A percentile compares a stretch with the other conserved stretches of the same genome.
These are phyloP conservation scores for Coemansia sp. DNA, from an alignment of 192 early-diverging fungal genomes.

Conservation along the genomic window DNA sequence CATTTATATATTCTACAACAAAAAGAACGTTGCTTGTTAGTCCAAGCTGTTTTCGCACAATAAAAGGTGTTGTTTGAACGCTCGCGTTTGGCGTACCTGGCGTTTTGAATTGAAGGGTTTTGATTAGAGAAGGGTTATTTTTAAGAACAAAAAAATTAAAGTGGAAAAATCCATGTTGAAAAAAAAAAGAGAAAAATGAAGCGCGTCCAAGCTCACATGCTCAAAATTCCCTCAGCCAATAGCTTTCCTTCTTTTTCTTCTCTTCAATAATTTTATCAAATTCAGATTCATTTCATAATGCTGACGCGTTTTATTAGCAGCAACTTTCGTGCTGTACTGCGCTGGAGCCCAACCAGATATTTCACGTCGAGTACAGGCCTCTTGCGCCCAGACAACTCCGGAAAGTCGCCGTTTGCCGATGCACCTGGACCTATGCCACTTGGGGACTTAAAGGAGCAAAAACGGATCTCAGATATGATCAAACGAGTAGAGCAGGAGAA, in stretches of 20 bases:
- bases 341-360: not conserved
- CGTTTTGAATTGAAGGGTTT: slow-evolving; percentile 3
- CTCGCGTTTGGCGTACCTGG: not conserved
- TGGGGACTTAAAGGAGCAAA: slow-evolving; percentile 61
- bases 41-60: not conserved
- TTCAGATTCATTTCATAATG: not conserved
- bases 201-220: not conserved
- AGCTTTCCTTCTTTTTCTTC: not conserved
- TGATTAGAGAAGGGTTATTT: not conserved
- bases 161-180: slow-evolving; percentile 6
- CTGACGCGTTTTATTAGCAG: not conserved
- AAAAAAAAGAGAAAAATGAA: not conserved
- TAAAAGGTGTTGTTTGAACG: not conserved
- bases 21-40: not conserved
- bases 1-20: slow-evolving; percentile 14
- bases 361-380: not conserved
- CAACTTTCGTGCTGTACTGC: not conserved
- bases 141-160: slow-evolving; percentile 6
- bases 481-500: slow-evolving; percentile 43
- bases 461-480: slow-evolving; percentile 62
- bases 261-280: not conserved
- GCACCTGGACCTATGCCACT: slow-evolving; percentile 65
- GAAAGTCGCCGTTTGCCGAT: slow-evolving; percentile 28
- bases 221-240: not conserved
- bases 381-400: not conserved